These are phyloP conservation scores for Fusarium citri DNA, from an alignment of 2,329 filamentous ascomycete species.

Conservation along the genomic window DNA sequence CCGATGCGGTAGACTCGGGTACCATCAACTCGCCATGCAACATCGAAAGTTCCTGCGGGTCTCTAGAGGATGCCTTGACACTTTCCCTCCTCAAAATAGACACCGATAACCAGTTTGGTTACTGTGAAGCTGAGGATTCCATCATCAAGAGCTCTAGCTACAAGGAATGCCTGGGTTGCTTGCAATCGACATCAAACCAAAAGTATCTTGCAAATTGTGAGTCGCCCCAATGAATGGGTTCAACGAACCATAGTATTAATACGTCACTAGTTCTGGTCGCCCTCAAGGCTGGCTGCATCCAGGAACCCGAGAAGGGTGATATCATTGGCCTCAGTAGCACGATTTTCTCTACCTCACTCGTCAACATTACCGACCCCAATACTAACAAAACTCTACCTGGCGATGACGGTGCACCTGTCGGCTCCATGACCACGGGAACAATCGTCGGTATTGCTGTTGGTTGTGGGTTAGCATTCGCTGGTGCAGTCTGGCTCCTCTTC, in stretches of 20 bases:
- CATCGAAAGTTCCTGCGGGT: constrained; percentile 55
- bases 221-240: constrained; percentile 24
- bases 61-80: constrained; percentile 54
- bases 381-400: constrained; percentile 46
- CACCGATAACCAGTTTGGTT: constrained; percentile 51
- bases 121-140: constrained; percentile 55
- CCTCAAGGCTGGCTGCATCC: constrained; percentile 61
- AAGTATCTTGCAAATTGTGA: constrained; percentile 63
- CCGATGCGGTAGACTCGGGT: constrained; percentile 47
- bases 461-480: constrained; percentile 56
- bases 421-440: constrained; percentile 58
- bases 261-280: constrained; percentile 58
- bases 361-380: constrained; percentile 56
- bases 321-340: constrained; percentile 56
- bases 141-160: constrained; percentile 49
- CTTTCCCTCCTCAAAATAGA: constrained; percentile 39
- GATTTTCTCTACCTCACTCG: constrained; percentile 52
- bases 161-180: constrained; percentile 57
- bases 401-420: constrained; percentile 37
- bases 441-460: constrained; percentile 66
- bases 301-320: constrained; percentile 54
- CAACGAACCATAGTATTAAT: constrained; percentile 2
- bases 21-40: constrained; percentile 57
- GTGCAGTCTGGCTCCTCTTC: constrained; percentile 57
- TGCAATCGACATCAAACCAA: constrained; percentile 55